Percentiles rank a stretch among this genome's conserved stretches.
phyloP scores from a whole-genome alignment of 108 stramenopile genomes.

The Asterionellopsis glacialis region DNA sequence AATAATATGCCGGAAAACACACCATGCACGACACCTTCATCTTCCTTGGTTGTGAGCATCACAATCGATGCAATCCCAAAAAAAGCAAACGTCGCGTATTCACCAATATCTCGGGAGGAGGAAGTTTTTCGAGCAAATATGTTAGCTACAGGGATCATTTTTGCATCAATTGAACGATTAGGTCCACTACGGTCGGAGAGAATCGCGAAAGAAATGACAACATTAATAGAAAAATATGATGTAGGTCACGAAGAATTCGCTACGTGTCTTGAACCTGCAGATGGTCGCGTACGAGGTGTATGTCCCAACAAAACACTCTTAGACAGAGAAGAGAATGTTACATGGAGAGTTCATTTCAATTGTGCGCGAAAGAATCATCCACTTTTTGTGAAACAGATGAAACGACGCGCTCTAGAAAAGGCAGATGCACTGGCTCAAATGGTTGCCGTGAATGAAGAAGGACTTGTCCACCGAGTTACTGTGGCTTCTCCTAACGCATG shows the following conservation, averaged over 20 bases:
- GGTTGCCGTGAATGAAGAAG: neutral
- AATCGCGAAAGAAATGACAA: neutral
- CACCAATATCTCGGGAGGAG: neutral
- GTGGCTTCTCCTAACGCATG: neutral
- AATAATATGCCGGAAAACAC: too few relatives aligned
- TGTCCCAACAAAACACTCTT: neutral
- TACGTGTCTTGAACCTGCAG: neutral
- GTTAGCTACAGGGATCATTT: neutral
- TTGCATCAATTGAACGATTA: neutral
- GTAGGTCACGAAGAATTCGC: neutral
- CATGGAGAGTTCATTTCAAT: conserved; percentile 1
- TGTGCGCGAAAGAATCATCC: neutral
- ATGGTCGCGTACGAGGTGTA: neutral
- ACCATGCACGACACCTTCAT: too few relatives aligned
- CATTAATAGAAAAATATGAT: neutral
- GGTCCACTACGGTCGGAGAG: neutral
- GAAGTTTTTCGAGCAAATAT: neutral
- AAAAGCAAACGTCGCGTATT: too few relatives aligned
- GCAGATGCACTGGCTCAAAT: too few relatives aligned
- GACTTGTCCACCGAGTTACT: neutral
- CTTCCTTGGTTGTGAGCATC: too few relatives aligned
- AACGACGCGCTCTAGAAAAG: neutral
- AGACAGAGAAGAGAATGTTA: conserved; percentile 1
- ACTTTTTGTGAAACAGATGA: neutral
- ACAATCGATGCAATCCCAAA: too few relatives aligned